Percentiles rank a stretch among this genome's conserved stretches.
Evolutionary conservation across 305 asterid species (phyloP).

Genomic region (Rubia balearica): DNA sequence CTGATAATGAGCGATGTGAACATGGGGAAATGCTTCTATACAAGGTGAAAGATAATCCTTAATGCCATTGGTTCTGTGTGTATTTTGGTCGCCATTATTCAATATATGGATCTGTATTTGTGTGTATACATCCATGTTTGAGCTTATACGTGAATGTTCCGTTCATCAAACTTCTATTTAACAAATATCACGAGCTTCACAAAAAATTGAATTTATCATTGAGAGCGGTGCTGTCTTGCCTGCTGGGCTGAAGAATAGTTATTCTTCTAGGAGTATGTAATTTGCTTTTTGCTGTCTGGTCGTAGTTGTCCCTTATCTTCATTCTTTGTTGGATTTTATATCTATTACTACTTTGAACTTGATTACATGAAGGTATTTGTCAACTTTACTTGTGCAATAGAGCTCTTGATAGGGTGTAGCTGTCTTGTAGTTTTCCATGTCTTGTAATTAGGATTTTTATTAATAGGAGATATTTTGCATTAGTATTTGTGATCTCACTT

Average conservation of each 20-base stretch:
- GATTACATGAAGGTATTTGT: not conserved
- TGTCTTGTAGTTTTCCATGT: not conserved
- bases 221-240: not conserved
- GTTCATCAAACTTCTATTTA: not conserved
- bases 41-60: conserved; percentile 51
- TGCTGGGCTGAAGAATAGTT: not conserved
- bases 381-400: not conserved
- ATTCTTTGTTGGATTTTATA: not conserved
- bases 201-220: not conserved
- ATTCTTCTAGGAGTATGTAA: too few species aligned
- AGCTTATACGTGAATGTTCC: not conserved
- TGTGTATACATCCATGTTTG: not conserved
- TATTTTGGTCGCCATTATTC: not conserved
- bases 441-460: not conserved
- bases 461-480: not conserved
- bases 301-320: not conserved
- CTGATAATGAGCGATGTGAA: conserved; percentile 89
- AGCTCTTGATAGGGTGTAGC: not conserved
- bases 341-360: not conserved
- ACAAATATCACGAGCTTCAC: not conserved
- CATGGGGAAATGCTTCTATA: conserved; percentile 97
- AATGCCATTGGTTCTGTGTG: not conserved
- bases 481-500: not conserved
- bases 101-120: not conserved
- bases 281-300: not conserved